Percentiles rank a stretch among this genome's conserved stretches.
These are phyloP conservation scores for Saturnispora sekii DNA, from an alignment of 805 yeast genomes.

Conservation along the genomic window DNA sequence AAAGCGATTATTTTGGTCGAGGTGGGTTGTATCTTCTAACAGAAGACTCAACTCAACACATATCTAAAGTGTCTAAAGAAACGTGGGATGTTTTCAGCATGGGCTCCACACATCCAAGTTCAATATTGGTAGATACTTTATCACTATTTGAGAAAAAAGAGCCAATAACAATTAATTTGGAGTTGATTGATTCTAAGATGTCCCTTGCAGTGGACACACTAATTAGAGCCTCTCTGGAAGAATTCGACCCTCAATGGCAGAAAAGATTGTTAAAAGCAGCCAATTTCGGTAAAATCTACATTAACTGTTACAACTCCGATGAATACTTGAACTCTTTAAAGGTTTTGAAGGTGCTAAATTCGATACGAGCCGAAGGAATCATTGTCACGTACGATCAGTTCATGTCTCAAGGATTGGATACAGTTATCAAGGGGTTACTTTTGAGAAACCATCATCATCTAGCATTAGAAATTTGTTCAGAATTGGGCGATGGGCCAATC, in stretches of 20 bases:
- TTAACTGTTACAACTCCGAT: conserved; percentile 46
- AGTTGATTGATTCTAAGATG: conserved; percentile 40
- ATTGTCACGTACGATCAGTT: conserved; percentile 55
- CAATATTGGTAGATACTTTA: conserved; percentile 72
- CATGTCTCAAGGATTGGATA: conserved; percentile 41
- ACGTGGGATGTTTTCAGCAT: conserved; percentile 61
- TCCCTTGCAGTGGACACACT: conserved; percentile 59
- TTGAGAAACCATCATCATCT: conserved; percentile 50
- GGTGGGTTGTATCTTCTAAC: conserved; percentile 74
- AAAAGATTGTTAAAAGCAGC: conserved; percentile 74
- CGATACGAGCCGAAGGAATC: conserved; percentile 49
- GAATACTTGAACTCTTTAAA: conserved; percentile 38
- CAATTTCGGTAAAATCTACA: conserved; percentile 68
- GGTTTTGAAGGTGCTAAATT: conserved; percentile 60
- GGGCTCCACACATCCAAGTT: conserved; percentile 78
- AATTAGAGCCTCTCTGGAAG: conserved; percentile 65
- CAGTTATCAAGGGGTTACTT: conserved; percentile 47
- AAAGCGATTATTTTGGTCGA: conserved; percentile 16
- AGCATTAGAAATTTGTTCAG: conserved; percentile 51
- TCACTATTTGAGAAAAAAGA: conserved; percentile 56
- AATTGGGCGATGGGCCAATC: conserved; percentile 33
- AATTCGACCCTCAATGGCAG: conserved; percentile 72
- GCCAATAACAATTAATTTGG: conserved; percentile 70
- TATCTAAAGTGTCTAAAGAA: conserved; percentile 49
- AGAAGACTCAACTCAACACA: conserved; percentile 43